These are phyloP conservation scores for Calonectria naviculata DNA, from an alignment of 2,329 filamentous ascomycete species.

Conservation along the genomic window DNA sequence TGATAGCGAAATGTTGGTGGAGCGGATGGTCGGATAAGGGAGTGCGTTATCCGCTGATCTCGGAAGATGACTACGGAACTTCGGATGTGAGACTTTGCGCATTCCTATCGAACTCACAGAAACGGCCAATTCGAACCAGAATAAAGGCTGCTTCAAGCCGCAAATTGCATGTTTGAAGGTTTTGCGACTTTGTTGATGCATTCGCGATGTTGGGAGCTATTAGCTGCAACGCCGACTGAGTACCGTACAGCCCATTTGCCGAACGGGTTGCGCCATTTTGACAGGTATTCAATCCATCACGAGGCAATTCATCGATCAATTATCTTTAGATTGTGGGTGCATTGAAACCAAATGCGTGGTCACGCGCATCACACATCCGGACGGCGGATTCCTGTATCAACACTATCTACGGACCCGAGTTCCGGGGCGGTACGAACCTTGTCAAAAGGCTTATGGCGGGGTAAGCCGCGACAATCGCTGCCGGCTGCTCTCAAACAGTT, in stretches of 20 bases:
- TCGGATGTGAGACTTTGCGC: constrained; percentile 12
- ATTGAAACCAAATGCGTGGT: not conserved
- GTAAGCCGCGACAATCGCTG: not conserved
- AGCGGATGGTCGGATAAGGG: constrained; percentile 17
- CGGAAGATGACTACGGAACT: constrained; percentile 22
- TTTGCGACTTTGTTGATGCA: not conserved
- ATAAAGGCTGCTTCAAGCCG: not conserved
- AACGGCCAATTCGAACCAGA: not conserved
- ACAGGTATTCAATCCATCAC: too few relatives aligned
- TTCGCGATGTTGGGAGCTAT: not conserved
- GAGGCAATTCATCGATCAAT: not conserved
- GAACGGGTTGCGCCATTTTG: too few relatives aligned
- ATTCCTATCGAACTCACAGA: not conserved
- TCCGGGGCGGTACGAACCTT: not conserved
- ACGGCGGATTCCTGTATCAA: not conserved
- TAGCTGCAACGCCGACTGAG: not conserved
- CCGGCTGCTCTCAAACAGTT: not conserved
- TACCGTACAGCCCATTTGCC: not conserved
- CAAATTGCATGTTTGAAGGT: not conserved
- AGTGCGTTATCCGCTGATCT: constrained; percentile 24
- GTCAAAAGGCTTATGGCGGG: not conserved
- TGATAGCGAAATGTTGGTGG: constrained; percentile 3
- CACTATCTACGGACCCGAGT: not conserved
- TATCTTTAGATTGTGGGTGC: too few relatives aligned
- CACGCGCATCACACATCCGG: not conserved